phyloP scores from a whole-genome alignment of 1,284 basidiomycete species.

The Baeospora myosura region DNA sequence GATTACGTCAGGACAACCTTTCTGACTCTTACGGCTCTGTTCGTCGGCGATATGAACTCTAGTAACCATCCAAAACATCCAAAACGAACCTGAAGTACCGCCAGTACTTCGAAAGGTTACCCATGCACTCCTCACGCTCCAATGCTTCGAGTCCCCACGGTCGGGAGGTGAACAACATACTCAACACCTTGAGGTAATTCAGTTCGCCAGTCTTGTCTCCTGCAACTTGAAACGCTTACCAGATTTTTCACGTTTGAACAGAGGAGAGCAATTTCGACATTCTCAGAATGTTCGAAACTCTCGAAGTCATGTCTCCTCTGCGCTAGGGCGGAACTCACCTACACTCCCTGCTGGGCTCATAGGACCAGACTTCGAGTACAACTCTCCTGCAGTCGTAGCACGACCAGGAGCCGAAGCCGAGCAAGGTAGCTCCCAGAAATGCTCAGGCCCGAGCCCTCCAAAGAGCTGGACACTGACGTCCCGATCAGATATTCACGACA shows the following conservation, averaged over 20 bases:
- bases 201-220: too few relatives aligned
- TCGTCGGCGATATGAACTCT: not conserved
- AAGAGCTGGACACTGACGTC: slow-evolving; percentile 36
- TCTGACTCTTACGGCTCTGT: too few relatives aligned
- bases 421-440: slow-evolving; percentile 13
- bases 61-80: not conserved
- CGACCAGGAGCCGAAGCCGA: slow-evolving; percentile 1
- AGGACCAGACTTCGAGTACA: slow-evolving; percentile 17
- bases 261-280: slow-evolving; percentile 65
- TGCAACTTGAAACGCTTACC: too few relatives aligned
- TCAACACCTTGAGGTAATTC: too few relatives aligned
- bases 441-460: slow-evolving; percentile 41
- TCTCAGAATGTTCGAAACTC: slow-evolving; percentile 44
- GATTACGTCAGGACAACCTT: too few relatives aligned
- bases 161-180: too few relatives aligned
- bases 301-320: slow-evolving; percentile 26
- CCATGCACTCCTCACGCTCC: too few relatives aligned
- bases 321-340: slow-evolving; percentile 26
- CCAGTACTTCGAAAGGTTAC: not conserved
- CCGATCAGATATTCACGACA: slow-evolving; percentile 21
- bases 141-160: too few relatives aligned
- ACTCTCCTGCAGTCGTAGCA: slow-evolving; percentile 6
- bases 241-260: too few relatives aligned
- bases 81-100: not conserved
- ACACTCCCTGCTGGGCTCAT: slow-evolving; percentile 35